Evolutionary conservation across 176 grass and related monocot species (phyloP).

Genomic region (Carex scoparia): DNA sequence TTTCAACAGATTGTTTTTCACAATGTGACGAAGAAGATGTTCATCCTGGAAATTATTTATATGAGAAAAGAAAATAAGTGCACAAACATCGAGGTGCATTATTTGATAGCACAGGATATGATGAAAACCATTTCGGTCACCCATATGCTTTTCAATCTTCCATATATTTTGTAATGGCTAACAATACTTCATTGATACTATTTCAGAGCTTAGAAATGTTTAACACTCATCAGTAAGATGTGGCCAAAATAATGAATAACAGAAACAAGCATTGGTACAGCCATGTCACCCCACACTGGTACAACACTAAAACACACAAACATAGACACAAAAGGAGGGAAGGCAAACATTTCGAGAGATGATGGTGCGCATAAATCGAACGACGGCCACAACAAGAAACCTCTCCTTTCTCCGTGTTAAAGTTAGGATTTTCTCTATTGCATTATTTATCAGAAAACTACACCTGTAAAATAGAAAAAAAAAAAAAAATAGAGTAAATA

Average conservation of each 20-base stretch:
- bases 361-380: constrained; percentile 67
- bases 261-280: not conserved
- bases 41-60: constrained; percentile 59
- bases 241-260: not conserved
- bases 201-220: not conserved
- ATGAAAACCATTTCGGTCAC: not conserved
- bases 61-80: not conserved
- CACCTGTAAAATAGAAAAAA: constrained; percentile 37
- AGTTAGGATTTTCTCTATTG: constrained; percentile 72
- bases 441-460: constrained; percentile 53
- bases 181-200: not conserved
- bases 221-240: not conserved
- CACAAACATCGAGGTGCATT: not conserved
- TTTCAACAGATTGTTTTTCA: constrained; percentile 65
- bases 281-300: not conserved
- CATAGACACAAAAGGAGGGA: not conserved
- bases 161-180: not conserved
- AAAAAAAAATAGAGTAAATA: constrained; percentile 11
- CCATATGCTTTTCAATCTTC: not conserved
- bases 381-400: constrained; percentile 63
- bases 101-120: not conserved
- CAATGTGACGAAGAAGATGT: constrained; percentile 59
- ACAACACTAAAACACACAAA: not conserved
- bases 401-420: constrained; percentile 69
- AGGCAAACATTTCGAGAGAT: constrained; percentile 63